Percentiles rank a stretch among this genome's conserved stretches.
Evolutionary conservation across 2,329 filamentous ascomycete genomes (phyloP).

Genomic region (Aspergillus fumigatiaffinis): DNA sequence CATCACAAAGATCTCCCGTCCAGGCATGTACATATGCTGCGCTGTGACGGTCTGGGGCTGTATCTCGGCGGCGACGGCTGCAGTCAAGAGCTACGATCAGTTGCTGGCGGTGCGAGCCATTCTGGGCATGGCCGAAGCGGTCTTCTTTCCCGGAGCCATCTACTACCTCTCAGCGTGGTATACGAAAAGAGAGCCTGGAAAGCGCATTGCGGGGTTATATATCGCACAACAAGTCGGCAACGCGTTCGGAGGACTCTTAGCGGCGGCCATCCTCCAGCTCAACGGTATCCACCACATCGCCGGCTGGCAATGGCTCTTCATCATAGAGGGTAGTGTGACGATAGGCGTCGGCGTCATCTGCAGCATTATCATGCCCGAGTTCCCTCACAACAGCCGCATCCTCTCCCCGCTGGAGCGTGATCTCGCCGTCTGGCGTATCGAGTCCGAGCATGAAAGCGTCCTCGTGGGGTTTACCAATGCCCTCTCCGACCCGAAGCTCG

Average conservation of each 20-base stretch:
- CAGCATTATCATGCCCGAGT: slow-evolving; percentile 36
- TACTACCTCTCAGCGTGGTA: no score
- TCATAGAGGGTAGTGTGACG: no score
- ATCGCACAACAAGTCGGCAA: no score
- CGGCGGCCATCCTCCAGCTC: no score
- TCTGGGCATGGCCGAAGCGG: slow-evolving; percentile 25
- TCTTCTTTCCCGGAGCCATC: no score
- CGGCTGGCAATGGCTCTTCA: no score
- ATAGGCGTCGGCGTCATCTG: slow-evolving; percentile 24
- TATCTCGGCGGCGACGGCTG: slow-evolving; percentile 55
- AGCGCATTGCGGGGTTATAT: no score
- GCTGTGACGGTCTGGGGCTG: slow-evolving; percentile 60
- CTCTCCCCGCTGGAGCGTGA: slow-evolving; percentile 18
- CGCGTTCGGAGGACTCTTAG: no score
- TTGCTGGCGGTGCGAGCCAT: slow-evolving; percentile 57
- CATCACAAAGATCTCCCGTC: slow-evolving; percentile 50
- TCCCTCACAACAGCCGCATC: slow-evolving; percentile 39
- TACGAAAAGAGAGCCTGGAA: no score
- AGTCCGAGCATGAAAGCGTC: slow-evolving; percentile 15
- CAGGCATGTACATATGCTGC: slow-evolving; percentile 49
- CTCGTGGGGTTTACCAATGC: no score
- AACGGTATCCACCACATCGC: no score
- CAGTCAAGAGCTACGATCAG: slow-evolving; percentile 50
- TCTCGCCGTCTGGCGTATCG: slow-evolving; percentile 23
- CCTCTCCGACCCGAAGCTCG: no score